A percentile compares a stretch with the other conserved stretches of the same genome.
Conservation (phyloP, 2,329 filamentous ascomycete species). For the Pseudogymnoascus sp. region DNA sequence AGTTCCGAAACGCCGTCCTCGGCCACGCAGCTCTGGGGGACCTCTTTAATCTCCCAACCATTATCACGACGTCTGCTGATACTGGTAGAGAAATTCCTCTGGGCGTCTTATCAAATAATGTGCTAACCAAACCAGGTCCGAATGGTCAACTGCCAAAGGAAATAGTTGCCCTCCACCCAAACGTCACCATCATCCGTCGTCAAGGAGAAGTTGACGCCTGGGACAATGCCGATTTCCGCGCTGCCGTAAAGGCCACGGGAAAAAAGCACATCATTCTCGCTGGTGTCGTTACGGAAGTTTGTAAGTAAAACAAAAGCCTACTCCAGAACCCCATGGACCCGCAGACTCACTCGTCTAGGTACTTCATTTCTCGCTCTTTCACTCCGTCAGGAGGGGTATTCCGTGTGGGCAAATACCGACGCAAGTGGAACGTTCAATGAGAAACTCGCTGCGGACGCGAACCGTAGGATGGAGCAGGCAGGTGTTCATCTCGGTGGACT, state of each 20-base stretch:
- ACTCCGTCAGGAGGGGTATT: constrained; percentile 60
- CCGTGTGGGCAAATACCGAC: constrained; percentile 65
- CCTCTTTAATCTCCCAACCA: constrained; percentile 57
- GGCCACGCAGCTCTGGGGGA: constrained; percentile 59
- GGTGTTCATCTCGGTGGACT: constrained; percentile 46
- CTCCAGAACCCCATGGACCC: neutral
- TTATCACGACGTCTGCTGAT: constrained; percentile 64
- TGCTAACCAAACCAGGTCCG: constrained; percentile 39
- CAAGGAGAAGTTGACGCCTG: constrained; percentile 68
- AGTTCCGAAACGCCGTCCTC: constrained; percentile 59
- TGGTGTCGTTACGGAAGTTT: constrained; percentile 68
- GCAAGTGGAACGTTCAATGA: constrained; percentile 57
- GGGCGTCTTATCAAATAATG: neutral
- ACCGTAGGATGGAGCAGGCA: constrained; percentile 56
- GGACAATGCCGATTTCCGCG: constrained; percentile 63
- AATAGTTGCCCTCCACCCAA: constrained; percentile 58
- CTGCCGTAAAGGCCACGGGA: constrained; percentile 54
- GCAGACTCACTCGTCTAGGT: constrained; percentile 29
- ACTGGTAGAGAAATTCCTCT: constrained; percentile 27
- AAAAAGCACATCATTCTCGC: constrained; percentile 64
- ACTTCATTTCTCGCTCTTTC: constrained; percentile 67
- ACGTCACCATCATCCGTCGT: constrained; percentile 56
- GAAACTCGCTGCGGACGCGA: constrained; percentile 54
- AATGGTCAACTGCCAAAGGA: constrained; percentile 65
- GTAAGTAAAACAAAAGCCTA: constrained; percentile 29